Evolutionary conservation across 352 stramenopile species (phyloP).

Genomic region (Discostella stelligera): DNA sequence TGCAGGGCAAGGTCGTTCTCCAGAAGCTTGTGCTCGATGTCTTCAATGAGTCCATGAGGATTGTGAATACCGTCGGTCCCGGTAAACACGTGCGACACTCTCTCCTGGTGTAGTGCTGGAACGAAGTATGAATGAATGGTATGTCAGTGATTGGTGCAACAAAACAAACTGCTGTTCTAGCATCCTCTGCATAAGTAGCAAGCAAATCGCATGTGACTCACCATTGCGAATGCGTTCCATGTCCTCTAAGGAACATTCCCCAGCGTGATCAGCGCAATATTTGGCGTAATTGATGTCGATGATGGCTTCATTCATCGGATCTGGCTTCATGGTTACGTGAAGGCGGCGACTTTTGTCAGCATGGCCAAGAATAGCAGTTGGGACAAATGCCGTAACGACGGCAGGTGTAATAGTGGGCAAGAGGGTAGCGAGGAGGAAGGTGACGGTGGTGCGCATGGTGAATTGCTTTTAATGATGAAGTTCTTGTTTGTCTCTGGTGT

Average conservation of each 20-base stretch:
- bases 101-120: slow-evolving; percentile 41
- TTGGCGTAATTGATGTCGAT: slow-evolving; percentile 41
- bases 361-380: neutral
- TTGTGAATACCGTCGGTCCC: slow-evolving; percentile 37
- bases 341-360: neutral
- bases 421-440: slow-evolving; percentile 1
- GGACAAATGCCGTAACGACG: neutral
- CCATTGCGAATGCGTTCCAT: slow-evolving; percentile 47
- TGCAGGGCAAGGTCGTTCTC: slow-evolving; percentile 37
- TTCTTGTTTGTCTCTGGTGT: neutral
- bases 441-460: slow-evolving; percentile 11
- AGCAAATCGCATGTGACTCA: slow-evolving; percentile 24
- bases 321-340: slow-evolving; percentile 4
- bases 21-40: slow-evolving; percentile 40
- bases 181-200: neutral
- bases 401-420: neutral
- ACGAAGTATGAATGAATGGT: too few species aligned
- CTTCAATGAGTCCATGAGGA: slow-evolving; percentile 34
- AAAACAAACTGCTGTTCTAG: neutral
- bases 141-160: neutral
- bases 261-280: slow-evolving; percentile 51
- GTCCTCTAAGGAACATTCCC: slow-evolving; percentile 49
- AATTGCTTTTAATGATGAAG: slow-evolving; percentile 2
- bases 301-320: slow-evolving; percentile 1
- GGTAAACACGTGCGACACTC: slow-evolving; percentile 41